Conservation (phyloP, 2,329 filamentous ascomycete species). For the Cladophialophora exuberans region DNA sequence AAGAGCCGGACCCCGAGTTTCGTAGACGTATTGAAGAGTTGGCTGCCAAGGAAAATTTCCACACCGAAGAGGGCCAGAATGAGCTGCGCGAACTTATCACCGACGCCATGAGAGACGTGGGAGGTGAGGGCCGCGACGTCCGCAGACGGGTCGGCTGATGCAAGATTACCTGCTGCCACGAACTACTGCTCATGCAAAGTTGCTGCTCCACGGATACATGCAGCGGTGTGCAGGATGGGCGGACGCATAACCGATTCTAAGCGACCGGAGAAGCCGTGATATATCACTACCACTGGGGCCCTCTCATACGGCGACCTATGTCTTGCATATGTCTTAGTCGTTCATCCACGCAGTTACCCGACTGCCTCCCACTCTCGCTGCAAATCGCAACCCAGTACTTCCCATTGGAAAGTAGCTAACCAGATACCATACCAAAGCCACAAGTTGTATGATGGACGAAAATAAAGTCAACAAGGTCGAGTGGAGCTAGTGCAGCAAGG, state of each 20-base stretch:
- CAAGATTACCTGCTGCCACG: neutral
- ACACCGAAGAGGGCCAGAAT: slow-evolving; percentile 76
- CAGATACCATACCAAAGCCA: slow-evolving; percentile 86
- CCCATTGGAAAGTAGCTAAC: slow-evolving; percentile 99
- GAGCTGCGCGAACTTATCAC: slow-evolving; percentile 77
- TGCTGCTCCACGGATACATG: neutral
- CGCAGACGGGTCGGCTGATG: slow-evolving; percentile 63
- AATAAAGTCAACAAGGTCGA: slow-evolving; percentile 83
- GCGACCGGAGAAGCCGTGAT: neutral
- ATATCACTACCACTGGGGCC: neutral
- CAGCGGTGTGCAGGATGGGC: neutral
- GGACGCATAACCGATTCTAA: slow-evolving; percentile 4
- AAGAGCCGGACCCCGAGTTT: slow-evolving; percentile 71
- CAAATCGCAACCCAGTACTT: slow-evolving; percentile 80
- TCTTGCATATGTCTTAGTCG: slow-evolving; percentile 10
- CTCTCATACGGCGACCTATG: neutral
- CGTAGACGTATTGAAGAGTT: slow-evolving; percentile 85
- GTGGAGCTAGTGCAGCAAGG: slow-evolving; percentile 81
- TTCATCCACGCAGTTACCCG: slow-evolving; percentile 76
- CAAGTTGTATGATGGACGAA: slow-evolving; percentile 80
- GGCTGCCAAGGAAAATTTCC: slow-evolving; percentile 79
- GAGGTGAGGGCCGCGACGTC: slow-evolving; percentile 66
- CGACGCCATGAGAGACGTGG: slow-evolving; percentile 74
- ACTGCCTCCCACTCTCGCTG: slow-evolving; percentile 81
- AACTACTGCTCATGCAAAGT: neutral